These are phyloP conservation scores for Gossypium mustelinum DNA, from an alignment of 345 rosid species.

Conservation along the genomic window DNA sequence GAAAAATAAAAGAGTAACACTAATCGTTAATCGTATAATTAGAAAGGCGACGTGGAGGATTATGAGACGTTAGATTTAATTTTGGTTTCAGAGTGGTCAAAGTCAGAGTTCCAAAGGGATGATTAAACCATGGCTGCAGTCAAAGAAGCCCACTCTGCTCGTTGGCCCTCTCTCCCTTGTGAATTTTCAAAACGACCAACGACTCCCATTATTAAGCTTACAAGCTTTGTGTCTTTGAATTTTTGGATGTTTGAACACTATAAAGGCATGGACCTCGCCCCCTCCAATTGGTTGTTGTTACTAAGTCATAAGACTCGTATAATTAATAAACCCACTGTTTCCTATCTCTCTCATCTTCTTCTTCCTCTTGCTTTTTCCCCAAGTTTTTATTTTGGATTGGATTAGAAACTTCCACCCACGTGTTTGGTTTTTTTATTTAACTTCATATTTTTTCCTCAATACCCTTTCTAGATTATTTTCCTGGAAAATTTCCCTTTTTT, in stretches of 20 bases:
- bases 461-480: background rate
- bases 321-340: background rate
- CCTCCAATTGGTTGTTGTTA: background rate
- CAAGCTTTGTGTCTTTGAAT: background rate
- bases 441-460: background rate
- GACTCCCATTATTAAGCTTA: background rate
- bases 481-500: background rate
- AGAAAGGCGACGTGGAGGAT: background rate
- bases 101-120: background rate
- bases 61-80: background rate
- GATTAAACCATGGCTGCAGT: constrained; percentile 1
- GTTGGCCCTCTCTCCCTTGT: background rate
- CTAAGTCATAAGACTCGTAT: background rate
- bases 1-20: no score
- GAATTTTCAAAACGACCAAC: constrained; percentile 4
- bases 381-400: constrained; percentile 19
- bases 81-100: background rate
- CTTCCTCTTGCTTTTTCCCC: constrained; percentile 21
- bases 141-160: constrained; percentile 5
- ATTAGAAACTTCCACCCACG: background rate
- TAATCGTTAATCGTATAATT: background rate
- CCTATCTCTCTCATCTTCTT: background rate
- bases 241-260: background rate
- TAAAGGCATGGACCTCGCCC: background rate
- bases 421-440: background rate